Evolutionary conservation across 768 basidiomycete species (phyloP).

Genomic region (Holtermannia corniformis): DNA sequence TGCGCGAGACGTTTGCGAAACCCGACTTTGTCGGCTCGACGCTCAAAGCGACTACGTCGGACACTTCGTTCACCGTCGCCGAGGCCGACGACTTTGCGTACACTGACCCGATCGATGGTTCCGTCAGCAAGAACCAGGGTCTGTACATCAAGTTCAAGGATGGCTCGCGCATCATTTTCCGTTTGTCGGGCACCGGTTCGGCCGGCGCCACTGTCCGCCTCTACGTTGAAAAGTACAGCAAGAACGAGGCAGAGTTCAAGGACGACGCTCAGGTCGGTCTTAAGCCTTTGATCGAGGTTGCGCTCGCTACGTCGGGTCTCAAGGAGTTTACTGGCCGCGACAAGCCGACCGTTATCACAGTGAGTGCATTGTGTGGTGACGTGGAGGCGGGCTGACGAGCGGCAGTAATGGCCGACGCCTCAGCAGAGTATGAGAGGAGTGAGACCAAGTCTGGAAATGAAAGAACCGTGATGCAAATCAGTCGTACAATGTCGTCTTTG

Average conservation of each 20-base stretch:
- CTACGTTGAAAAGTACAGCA: constrained; percentile 76
- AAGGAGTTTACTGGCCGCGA: constrained; percentile 76
- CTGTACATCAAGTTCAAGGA: constrained; percentile 85
- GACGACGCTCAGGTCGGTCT: constrained; percentile 70
- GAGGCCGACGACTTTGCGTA: constrained; percentile 83
- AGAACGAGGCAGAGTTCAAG: constrained; percentile 48
- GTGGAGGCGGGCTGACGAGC: not conserved
- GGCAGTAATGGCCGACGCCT: no score
- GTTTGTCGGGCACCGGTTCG: constrained; percentile 90
- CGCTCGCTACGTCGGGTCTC: constrained; percentile 72
- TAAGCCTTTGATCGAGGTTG: constrained; percentile 91
- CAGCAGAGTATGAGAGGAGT: no score
- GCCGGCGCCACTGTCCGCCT: constrained; percentile 91
- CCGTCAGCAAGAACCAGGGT: constrained; percentile 89
- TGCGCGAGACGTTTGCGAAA: constrained; percentile 59
- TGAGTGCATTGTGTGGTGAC: constrained; percentile 39
- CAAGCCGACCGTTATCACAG: constrained; percentile 93
- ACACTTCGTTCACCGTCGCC: constrained; percentile 66
- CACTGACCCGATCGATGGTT: constrained; percentile 95
- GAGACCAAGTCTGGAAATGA: no score
- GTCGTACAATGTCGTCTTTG: no score
- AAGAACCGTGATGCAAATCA: no score
- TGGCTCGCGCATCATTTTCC: constrained; percentile 89
- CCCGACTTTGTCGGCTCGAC: constrained; percentile 57
- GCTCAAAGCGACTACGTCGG: constrained; percentile 56